Percentiles rank a stretch among this genome's conserved stretches.
Conservation (phyloP, 768 basidiomycete species). For the Leccinum uliginosum region DNA sequence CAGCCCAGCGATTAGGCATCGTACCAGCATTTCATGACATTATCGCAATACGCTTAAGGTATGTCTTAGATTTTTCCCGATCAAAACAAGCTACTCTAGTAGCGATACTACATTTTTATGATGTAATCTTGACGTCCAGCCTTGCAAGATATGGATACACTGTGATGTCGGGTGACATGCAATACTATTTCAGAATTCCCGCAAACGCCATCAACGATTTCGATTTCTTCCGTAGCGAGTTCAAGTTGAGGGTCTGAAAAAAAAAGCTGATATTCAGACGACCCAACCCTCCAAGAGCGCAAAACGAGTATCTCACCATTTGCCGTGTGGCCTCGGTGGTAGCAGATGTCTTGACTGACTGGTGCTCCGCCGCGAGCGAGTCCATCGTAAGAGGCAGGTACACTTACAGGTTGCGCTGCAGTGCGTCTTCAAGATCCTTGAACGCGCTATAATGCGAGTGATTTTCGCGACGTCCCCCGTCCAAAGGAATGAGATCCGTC, state of each 20-base stretch:
- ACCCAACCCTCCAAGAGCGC: conserved; percentile 12
- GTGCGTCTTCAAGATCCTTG: conserved; percentile 76
- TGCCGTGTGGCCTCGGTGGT: conserved; percentile 75
- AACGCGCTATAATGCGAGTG: conserved; percentile 86
- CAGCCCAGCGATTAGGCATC: conserved; percentile 25
- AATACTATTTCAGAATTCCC: conserved; percentile 80
- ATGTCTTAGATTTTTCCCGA: conserved; percentile 4
- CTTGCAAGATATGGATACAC: conserved; percentile 85
- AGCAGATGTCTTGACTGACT: conserved; percentile 64
- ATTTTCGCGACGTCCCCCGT: conserved; percentile 82
- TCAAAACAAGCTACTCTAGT: not conserved
- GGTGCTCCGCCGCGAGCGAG: conserved; percentile 77
- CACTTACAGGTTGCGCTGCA: conserved; percentile 85
- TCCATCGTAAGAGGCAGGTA: conserved; percentile 93
- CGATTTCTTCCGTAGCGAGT: conserved; percentile 71
- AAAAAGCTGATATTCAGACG: conserved; percentile 1
- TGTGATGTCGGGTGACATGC: conserved; percentile 87
- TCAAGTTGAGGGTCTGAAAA: conserved; percentile 52
- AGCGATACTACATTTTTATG: conserved; percentile 35
- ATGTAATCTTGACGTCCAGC: conserved; percentile 79
- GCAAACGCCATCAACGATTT: conserved; percentile 86
- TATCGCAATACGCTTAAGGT: conserved; percentile 17
- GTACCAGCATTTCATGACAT: not conserved
- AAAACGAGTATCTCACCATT: conserved; percentile 46
- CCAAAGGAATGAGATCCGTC: conserved; percentile 81